Evolutionary conservation across 1,284 basidiomycete genomes (phyloP).

Genomic region (Sporisorium iseilematis-ciliati): DNA sequence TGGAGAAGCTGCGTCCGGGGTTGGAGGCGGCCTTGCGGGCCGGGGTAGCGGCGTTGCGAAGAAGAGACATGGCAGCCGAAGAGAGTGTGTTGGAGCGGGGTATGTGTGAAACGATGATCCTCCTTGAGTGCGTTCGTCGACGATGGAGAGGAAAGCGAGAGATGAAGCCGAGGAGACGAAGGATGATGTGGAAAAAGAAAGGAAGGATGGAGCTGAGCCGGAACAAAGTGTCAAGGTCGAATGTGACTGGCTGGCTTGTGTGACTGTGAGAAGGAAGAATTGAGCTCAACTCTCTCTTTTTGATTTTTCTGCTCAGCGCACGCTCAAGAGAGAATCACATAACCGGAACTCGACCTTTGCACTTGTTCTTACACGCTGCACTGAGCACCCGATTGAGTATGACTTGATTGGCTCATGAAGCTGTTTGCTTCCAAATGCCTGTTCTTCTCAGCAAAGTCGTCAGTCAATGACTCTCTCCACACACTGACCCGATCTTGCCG

Average conservation of each 20-base stretch:
- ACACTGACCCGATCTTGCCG: neutral
- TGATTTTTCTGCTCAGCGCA: no score
- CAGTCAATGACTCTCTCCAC: constrained; percentile 6
- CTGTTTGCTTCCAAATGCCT: no score
- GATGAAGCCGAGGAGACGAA: constrained; percentile 6
- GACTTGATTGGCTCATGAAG: no score
- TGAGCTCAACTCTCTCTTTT: no score
- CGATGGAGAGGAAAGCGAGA: constrained; percentile 5
- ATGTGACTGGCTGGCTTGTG: neutral
- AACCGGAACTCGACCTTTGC: no score
- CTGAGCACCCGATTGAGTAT: no score
- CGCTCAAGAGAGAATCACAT: no score
- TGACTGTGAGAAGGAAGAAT: no score
- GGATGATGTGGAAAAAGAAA: constrained; percentile 20
- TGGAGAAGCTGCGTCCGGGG: constrained; percentile 55
- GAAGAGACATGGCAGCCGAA: constrained; percentile 53
- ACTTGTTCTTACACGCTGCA: no score
- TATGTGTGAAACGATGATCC: constrained; percentile 15
- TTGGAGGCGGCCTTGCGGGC: constrained; percentile 52
- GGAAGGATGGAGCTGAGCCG: constrained; percentile 11
- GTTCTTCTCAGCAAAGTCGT: no score
- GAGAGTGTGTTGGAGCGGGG: neutral
- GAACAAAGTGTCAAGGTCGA: neutral
- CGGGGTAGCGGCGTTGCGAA: constrained; percentile 54
- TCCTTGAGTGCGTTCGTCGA: constrained; percentile 15